These are phyloP conservation scores for Amauroascus niger DNA, from an alignment of 2,329 filamentous ascomycete genomes.

Conservation along the genomic window DNA sequence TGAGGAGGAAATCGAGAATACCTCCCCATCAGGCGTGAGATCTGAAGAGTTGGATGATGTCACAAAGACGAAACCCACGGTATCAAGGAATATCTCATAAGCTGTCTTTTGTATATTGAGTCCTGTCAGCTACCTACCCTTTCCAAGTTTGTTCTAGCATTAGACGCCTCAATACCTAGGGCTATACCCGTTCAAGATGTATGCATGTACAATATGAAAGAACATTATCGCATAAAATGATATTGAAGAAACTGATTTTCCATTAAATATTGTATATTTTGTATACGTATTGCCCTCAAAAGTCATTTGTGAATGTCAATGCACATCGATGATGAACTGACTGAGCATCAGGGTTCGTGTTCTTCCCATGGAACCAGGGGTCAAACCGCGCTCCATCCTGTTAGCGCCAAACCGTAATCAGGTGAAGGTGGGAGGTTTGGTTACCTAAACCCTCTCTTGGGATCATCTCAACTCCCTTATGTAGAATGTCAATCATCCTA, in stretches of 20 bases:
- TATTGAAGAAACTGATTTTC: no score
- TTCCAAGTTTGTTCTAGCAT: no score
- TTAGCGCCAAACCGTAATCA: conserved; percentile 11
- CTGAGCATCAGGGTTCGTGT: neutral
- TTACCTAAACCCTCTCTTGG: conserved; percentile 3
- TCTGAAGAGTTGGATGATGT: conserved; percentile 7
- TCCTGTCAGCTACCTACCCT: neutral
- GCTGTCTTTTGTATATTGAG: neutral
- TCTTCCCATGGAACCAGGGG: conserved; percentile 5
- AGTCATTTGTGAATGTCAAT: no score
- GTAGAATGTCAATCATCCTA: conserved; percentile 8
- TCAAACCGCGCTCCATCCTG: conserved; percentile 5
- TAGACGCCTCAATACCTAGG: no score
- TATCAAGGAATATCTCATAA: neutral
- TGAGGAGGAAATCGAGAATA: conserved; percentile 8
- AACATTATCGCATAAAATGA: no score
- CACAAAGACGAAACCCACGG: neutral
- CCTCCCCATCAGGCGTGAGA: neutral
- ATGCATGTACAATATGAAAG: no score
- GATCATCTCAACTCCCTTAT: conserved; percentile 1
- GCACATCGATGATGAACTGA: no score
- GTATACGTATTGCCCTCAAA: no score
- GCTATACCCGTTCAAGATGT: no score
- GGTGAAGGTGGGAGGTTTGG: conserved; percentile 1
- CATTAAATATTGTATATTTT: no score